phyloP scores from a whole-genome alignment of 2,329 filamentous ascomycete genomes.

The Periconia digitata region DNA sequence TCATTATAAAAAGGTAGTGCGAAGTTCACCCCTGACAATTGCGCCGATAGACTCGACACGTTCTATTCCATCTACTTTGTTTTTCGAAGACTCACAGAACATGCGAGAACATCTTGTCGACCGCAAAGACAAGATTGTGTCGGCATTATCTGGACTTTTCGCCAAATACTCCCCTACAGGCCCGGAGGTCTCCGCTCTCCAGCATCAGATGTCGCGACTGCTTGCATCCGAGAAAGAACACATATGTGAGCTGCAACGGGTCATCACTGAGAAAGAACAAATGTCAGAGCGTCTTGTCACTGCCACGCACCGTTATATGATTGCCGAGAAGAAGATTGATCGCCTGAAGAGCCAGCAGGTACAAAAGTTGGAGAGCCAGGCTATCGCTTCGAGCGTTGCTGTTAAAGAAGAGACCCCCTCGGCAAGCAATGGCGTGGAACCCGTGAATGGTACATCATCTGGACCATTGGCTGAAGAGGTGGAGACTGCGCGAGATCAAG shows the following conservation, averaged over 20 bases:
- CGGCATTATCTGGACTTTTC: conserved; percentile 72
- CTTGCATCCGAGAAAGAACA: conserved; percentile 82
- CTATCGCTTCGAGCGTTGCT: conserved; percentile 42
- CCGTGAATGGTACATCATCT: conserved; percentile 61
- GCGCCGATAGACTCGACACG: conserved; percentile 27
- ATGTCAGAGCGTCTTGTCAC: conserved; percentile 84
- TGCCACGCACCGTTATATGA: conserved; percentile 87
- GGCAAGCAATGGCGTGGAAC: conserved; percentile 52
- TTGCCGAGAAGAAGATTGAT: conserved; percentile 93
- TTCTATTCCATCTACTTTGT: conserved; percentile 55
- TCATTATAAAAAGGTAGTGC: neutral
- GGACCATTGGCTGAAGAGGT: conserved; percentile 65
- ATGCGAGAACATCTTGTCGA: conserved; percentile 81
- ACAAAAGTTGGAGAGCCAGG: conserved; percentile 88
- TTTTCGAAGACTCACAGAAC: conserved; percentile 56
- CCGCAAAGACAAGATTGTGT: conserved; percentile 74
- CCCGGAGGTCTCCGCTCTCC: conserved; percentile 71
- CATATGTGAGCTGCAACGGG: conserved; percentile 72
- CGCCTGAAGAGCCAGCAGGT: conserved; percentile 85
- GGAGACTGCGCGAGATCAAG: conserved; percentile 75
- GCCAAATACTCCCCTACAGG: conserved; percentile 52
- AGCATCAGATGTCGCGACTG: conserved; percentile 72
- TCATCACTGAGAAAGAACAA: conserved; percentile 78
- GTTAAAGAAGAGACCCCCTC: conserved; percentile 45
- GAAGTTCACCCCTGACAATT: conserved; percentile 3